Evolutionary conservation across 2,329 filamentous ascomycete species (phyloP), one percentile per base, ranked within the genome.

Genomic region (Sporothrix inflata): DNA sequence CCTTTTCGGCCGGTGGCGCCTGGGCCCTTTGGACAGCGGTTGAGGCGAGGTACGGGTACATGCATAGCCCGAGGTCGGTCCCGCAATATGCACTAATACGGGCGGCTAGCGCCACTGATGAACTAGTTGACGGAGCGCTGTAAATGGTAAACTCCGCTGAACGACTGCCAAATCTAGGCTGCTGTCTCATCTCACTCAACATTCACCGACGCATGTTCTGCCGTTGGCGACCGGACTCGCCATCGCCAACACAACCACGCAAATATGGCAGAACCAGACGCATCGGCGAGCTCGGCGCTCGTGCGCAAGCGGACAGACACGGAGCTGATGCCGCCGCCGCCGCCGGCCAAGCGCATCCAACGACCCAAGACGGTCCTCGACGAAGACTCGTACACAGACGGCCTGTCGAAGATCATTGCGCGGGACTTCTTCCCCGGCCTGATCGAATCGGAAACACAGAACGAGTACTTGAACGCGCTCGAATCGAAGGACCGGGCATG

Each of bases 401-500:
- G 93, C 0, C 86, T 99, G 38, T 97, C 94, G 0, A 91, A 96
- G 76, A 98, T 99, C 79, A 97, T 99, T 75, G 93, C 94, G 11
- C 90, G 96, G 75, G 96, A 99, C 84, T 99, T 97, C 84, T 99
- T 98, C 78, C 96, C 96, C 0, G 96, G 95, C 0, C 86, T 99
- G 0, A 84, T 94, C 4, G 94, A 98, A 80, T 91, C 90, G 16
- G 90, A 97, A 77, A 91, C 91, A 0, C 94, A 98, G 80, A 91
- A 94, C 79, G 96, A 99, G 77, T 98, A 98, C 77, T 85, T 99
- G 40, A 91, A 97, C 78, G 96, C 96, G 0, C 83, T 98, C 9
- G 94, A 97, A 9, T 97, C 94, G 19, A 91, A 91, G 72, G 91
- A 99, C 81, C 84, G 87, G 68, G 87, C 88, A 76, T 98, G 96